Conservation (phyloP, 352 stramenopile species). For the Albugo laibachii region DNA sequence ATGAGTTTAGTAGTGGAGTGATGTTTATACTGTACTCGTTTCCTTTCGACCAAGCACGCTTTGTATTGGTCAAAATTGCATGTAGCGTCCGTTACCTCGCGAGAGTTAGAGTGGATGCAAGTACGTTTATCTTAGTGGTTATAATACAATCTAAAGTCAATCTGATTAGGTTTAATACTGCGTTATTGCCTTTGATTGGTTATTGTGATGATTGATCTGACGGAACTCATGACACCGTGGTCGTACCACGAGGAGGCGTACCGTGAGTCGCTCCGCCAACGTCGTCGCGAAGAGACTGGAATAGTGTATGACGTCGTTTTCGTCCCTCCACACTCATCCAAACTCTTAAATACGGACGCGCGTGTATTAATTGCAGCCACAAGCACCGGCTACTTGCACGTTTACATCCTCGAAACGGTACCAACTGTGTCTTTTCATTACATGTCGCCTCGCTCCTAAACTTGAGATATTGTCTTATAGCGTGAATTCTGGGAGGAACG, state of each 20-base stretch:
- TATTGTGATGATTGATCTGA: too few species aligned
- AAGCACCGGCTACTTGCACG: slow-evolving; percentile 32
- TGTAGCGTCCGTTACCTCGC: too few species aligned
- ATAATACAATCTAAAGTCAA: too few species aligned
- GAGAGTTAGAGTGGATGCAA: too few species aligned
- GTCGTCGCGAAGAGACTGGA: slow-evolving; percentile 27
- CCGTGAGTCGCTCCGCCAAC: slow-evolving; percentile 22
- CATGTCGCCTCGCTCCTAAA: slow-evolving; percentile 13
- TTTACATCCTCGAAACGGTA: slow-evolving; percentile 18
- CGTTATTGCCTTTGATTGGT: too few species aligned
- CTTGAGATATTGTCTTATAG: not conserved
- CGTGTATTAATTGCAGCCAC: slow-evolving; percentile 41
- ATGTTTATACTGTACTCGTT: too few species aligned
- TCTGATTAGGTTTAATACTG: too few species aligned
- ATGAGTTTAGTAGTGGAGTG: too few species aligned
- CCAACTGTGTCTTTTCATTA: not conserved
- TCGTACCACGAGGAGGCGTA: slow-evolving; percentile 33
- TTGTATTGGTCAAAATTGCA: too few species aligned
- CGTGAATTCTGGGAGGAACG: not conserved
- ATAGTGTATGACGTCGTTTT: slow-evolving; percentile 38
- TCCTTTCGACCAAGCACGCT: too few species aligned
- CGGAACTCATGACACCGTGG: slow-evolving; percentile 22
- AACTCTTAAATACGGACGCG: not conserved
- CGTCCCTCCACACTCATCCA: slow-evolving; percentile 11
- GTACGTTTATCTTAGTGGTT: too few species aligned